Conservation (phyloP, 2,329 filamentous ascomycete species). For the Nothophoma quercina region DNA sequence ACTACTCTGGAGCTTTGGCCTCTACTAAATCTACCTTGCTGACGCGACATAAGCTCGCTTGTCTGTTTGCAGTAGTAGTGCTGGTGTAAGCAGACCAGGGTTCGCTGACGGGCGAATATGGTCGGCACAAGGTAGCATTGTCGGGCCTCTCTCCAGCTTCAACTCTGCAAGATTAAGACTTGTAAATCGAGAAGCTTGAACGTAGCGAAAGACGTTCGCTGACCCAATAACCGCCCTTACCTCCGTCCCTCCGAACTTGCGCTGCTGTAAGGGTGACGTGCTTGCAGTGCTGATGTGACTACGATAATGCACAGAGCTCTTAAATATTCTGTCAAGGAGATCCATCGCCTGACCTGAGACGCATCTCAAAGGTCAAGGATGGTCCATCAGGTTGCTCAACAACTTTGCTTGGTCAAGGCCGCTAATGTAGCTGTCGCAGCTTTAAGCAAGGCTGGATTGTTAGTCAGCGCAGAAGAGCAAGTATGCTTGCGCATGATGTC, state of each 20-base stretch:
- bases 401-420: background rate
- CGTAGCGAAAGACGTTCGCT: too few relatives aligned
- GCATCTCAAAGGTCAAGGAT: background rate
- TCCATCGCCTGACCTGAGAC: background rate
- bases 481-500: background rate
- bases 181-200: too few relatives aligned
- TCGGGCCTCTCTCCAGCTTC: background rate
- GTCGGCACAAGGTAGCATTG: background rate
- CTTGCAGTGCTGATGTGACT: too few relatives aligned
- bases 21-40: background rate
- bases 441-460: background rate
- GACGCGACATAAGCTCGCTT: constrained; percentile 9
- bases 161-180: background rate
- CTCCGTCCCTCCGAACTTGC: background rate
- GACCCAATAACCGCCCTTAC: too few relatives aligned
- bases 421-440: constrained; percentile 5
- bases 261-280: too few relatives aligned
- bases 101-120: background rate
- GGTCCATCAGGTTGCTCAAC: background rate
- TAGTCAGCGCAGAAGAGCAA: background rate
- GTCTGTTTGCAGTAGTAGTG: constrained; percentile 2
- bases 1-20: background rate
- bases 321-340: background rate
- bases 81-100: constrained; percentile 4
- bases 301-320: background rate